Evolutionary conservation across 202 grass and related monocot species (phyloP).

Genomic region (Musa balbisiana): DNA sequence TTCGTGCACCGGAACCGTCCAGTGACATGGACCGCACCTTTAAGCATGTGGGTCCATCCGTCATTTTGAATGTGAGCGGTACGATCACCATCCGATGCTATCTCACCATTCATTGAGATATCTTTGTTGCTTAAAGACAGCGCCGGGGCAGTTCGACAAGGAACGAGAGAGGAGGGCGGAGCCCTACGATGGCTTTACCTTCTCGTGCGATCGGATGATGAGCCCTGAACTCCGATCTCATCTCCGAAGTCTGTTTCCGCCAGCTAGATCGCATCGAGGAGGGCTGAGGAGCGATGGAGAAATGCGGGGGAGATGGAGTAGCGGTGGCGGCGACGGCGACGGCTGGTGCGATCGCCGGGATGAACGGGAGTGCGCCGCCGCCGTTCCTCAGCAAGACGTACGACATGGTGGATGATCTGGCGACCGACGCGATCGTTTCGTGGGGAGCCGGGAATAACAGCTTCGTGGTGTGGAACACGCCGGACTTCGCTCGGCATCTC

Average conservation of each 20-base stretch:
- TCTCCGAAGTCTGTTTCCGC: too few species aligned
- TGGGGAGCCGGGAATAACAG: conserved; percentile 82
- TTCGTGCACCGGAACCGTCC: too few species aligned
- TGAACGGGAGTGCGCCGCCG: conserved; percentile 32
- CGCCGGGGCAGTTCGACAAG: too few species aligned
- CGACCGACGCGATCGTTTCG: conserved; percentile 66
- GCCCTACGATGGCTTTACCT: not conserved
- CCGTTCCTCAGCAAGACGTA: conserved; percentile 91
- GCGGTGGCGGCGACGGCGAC: not conserved
- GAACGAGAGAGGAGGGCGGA: too few species aligned
- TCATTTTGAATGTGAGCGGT: too few species aligned
- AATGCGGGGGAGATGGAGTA: not conserved
- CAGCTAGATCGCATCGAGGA: not conserved
- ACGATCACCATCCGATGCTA: too few species aligned
- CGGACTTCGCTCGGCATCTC: conserved; percentile 86
- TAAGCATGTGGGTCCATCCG: too few species aligned
- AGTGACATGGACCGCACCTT: too few species aligned
- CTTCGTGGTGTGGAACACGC: conserved; percentile 84
- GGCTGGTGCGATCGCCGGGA: not conserved
- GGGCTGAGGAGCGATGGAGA: not conserved
- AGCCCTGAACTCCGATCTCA: not conserved
- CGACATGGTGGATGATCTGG: conserved; percentile 85
- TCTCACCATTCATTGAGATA: too few species aligned
- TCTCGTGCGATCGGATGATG: not conserved
- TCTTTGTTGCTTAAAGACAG: too few species aligned